These are phyloP conservation scores for Gonapodya sp. DNA, from an alignment of 192 early-diverging fungal genomes.

Conservation along the genomic window DNA sequence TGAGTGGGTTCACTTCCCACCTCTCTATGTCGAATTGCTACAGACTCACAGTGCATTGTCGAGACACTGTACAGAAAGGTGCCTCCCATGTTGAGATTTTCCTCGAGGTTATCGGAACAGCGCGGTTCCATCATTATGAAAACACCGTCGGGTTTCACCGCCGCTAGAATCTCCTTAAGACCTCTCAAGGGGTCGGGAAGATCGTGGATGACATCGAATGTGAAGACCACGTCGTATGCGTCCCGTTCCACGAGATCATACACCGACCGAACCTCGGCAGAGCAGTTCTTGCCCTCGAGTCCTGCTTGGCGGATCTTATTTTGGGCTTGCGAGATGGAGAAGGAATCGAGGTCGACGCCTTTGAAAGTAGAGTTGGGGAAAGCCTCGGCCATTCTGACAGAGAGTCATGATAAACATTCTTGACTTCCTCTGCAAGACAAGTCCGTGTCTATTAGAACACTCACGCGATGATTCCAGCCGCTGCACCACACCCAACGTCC, in stretches of 20 bases:
- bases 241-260: constrained; percentile 7
- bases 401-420: no score
- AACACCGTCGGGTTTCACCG: neutral
- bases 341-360: constrained; percentile 1
- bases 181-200: constrained; percentile 8
- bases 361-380: constrained; percentile 8
- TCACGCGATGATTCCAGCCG: neutral
- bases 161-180: constrained; percentile 8
- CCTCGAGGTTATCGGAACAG: neutral
- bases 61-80: neutral
- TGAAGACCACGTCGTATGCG: constrained; percentile 8
- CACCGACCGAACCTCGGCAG: constrained; percentile 4
- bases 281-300: neutral
- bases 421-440: no score
- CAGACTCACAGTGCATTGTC: constrained; percentile 1
- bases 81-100: neutral
- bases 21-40: no score
- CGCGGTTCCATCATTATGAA: constrained; percentile 7
- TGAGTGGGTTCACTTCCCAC: no score
- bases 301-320: neutral
- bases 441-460: no score
- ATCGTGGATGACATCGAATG: constrained; percentile 9
- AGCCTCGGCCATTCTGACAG: neutral
- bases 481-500: constrained; percentile 5
- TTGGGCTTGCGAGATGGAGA: neutral